These are phyloP conservation scores for Endotrypanum monterogeii DNA, from an alignment of 208 protist species.

Conservation along the genomic window DNA sequence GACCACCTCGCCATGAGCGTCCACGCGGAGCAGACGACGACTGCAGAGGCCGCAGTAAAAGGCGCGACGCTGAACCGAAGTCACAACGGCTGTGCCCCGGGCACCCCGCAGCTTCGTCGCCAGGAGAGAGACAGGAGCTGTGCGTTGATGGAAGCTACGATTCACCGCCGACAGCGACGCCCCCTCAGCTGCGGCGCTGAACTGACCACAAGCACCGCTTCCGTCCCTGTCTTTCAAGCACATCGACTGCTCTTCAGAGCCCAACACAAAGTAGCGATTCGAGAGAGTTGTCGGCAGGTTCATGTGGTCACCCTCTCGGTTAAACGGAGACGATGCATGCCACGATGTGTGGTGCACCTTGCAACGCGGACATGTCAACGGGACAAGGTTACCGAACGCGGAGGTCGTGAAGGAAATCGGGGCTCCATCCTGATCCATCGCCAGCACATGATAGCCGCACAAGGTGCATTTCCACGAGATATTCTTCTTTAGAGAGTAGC, in stretches of 20 bases:
- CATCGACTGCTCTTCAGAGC: not conserved
- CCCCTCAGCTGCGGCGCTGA: not conserved
- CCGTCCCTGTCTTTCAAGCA: not conserved
- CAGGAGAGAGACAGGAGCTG: not conserved
- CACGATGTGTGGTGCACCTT: constrained; percentile 73
- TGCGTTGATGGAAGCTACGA: not conserved
- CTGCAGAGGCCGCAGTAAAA: constrained; percentile 79
- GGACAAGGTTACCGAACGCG: constrained; percentile 70
- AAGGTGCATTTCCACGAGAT: constrained; percentile 81
- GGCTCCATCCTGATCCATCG: constrained; percentile 78
- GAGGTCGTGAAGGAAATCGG: constrained; percentile 67
- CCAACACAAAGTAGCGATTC: constrained; percentile 54
- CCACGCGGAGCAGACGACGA: constrained; percentile 71
- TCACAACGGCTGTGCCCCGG: not conserved
- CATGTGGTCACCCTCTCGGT: constrained; percentile 67
- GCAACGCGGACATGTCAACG: constrained; percentile 79
- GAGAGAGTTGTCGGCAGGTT: constrained; percentile 77
- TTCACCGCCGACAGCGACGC: not conserved
- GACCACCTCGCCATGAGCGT: constrained; percentile 78
- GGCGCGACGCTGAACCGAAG: constrained; percentile 32
- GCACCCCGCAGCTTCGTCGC: not conserved
- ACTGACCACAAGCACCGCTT: not conserved
- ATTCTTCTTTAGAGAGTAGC: constrained; percentile 29
- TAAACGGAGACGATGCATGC: constrained; percentile 68
- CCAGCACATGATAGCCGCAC: constrained; percentile 80